These are phyloP conservation scores for Centrapalus pauciflorus DNA, from an alignment of 129 eudicot genomes.

Conservation along the genomic window DNA sequence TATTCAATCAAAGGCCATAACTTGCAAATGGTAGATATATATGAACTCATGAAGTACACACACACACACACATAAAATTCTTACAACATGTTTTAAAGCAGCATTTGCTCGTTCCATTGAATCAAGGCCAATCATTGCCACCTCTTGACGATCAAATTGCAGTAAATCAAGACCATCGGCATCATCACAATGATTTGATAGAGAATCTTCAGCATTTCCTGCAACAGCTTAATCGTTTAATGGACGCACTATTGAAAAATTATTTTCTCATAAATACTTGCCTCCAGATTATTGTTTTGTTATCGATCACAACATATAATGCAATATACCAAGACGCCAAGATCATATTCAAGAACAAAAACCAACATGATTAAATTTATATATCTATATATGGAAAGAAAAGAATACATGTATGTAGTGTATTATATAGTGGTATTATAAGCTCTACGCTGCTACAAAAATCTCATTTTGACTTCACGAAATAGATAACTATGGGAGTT, in stretches of 20 bases:
- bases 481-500: too few relatives aligned
- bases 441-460: too few relatives aligned
- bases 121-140: constrained; percentile 56
- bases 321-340: neutral
- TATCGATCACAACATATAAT: neutral
- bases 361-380: neutral
- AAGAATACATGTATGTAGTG: constrained; percentile 1
- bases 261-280: neutral
- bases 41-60: neutral
- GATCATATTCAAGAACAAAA: neutral
- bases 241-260: too few relatives aligned
- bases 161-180: constrained; percentile 17
- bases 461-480: too few relatives aligned
- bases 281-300: constrained; percentile 2
- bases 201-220: constrained; percentile 31
- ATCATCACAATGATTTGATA: constrained; percentile 21
- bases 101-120: constrained; percentile 91
- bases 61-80: too few relatives aligned
- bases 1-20: neutral
- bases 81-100: constrained; percentile 91
- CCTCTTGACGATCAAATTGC: constrained; percentile 23
- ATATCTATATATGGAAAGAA: too few relatives aligned
- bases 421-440: too few relatives aligned
- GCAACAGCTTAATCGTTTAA: too few relatives aligned
- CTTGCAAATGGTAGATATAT: neutral